Conservation (phyloP, 768 basidiomycete genomes). For the Suillus decipiens region DNA sequence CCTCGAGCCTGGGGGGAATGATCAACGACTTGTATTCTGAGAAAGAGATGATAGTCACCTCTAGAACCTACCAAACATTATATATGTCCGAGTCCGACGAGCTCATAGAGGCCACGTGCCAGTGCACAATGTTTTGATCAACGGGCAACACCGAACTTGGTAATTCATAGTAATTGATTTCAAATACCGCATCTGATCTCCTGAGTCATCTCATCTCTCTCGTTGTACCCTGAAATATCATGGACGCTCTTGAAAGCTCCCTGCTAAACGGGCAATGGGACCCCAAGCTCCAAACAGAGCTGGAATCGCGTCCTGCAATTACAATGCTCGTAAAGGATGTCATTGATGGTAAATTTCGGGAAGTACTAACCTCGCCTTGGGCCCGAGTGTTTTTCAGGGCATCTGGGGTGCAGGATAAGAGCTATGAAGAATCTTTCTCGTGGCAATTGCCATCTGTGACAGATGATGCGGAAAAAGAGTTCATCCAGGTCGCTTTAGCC, state of each 20-base stretch:
- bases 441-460: constrained; percentile 31
- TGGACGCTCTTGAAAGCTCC: constrained; percentile 50
- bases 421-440: constrained; percentile 39
- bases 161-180: background rate
- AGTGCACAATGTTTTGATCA: background rate
- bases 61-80: too few species aligned
- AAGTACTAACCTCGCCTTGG: constrained; percentile 47
- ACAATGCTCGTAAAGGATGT: constrained; percentile 53
- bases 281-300: constrained; percentile 18
- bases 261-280: constrained; percentile 57
- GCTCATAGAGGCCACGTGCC: too few species aligned
- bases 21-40: background rate
- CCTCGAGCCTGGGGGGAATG: background rate
- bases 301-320: constrained; percentile 23
- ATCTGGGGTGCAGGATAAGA: constrained; percentile 36
- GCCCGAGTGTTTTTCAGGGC: constrained; percentile 44
- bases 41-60: background rate
- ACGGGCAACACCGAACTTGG: constrained; percentile 2
- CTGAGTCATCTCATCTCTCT: constrained; percentile 1
- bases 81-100: too few species aligned
- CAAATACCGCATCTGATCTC: background rate
- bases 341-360: constrained; percentile 59
- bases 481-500: constrained; percentile 62
- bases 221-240: constrained; percentile 6
- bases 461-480: constrained; percentile 48